A percentile compares a stretch with the other conserved stretches of the same genome.
Conservation (phyloP, 768 basidiomycete species). For the Tricholoma bakamatsutake region DNA sequence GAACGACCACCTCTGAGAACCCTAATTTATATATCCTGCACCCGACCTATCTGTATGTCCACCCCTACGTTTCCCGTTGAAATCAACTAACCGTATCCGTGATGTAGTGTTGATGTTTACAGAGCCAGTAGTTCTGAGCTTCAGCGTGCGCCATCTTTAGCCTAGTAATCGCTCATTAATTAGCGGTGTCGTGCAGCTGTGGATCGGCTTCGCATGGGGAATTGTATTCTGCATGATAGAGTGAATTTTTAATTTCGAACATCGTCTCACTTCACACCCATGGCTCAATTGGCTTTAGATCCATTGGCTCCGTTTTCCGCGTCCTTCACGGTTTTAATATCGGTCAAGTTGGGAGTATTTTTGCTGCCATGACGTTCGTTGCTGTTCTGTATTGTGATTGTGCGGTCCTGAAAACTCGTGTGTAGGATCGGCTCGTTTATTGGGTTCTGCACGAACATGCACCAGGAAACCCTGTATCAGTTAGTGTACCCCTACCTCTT, state of each 20-base stretch:
- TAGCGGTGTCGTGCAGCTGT: constrained; percentile 36
- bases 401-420: not conserved
- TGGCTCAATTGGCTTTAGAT: constrained; percentile 26
- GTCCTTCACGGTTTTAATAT: constrained; percentile 53
- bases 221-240: constrained; percentile 53
- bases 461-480: constrained; percentile 49
- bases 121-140: constrained; percentile 70
- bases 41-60: constrained; percentile 62
- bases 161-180: not conserved
- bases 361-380: constrained; percentile 47
- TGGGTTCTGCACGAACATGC: constrained; percentile 39
- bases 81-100: not conserved
- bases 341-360: constrained; percentile 56
- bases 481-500: constrained; percentile 9
- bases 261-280: not conserved
- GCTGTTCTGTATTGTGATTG: not conserved
- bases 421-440: constrained; percentile 48
- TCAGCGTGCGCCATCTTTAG: constrained; percentile 45
- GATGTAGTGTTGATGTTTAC: constrained; percentile 54
- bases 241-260: not conserved
- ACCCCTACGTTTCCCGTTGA: not conserved
- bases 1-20: constrained; percentile 48
- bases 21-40: constrained; percentile 65
- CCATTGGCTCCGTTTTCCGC: constrained; percentile 50
- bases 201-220: constrained; percentile 75